Base-by-base conservation (phyloP, 2,329 filamentous ascomycete genomes). In the Microdochium bolleyi region DNA sequence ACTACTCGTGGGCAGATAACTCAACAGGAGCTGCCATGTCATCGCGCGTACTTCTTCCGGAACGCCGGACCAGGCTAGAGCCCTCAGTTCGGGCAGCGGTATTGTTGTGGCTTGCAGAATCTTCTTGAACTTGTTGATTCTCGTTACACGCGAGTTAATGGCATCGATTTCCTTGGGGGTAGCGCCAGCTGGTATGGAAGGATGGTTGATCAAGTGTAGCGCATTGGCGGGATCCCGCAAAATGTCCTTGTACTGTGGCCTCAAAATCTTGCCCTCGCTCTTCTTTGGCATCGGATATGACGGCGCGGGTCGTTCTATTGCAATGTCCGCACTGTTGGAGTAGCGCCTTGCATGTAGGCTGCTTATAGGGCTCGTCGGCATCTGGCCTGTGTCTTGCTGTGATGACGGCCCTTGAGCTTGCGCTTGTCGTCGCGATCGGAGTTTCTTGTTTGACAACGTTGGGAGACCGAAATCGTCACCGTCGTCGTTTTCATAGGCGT, bases 121-220 rank as follows among this genome's bases (percentile, higher is more conserved):
- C 62, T 87, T 88, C 70, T 99, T 99, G 74, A 99, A 99, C 67
- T 97, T 97, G 73, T 99, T 96, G 67, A 99, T 99, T 57, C 94
- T 85, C 7, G 89, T 88, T 61, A 96, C 94, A 55, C 90, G 84
- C 48, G 92, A 88, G 53, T 88, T 92, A 65, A 95, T 85, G 13
- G 85, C 87, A 64, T 97, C 92, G 19, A 86, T 76, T 65, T 96
- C 90, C 67, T 95, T 97, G 1, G 85, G 79, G 1, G 84, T 81
- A 2, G 92, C 89, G 64, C 87, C 86, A 24, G 79, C 72, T 11
- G 89, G 83, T 48, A 88, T 76, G 0, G 88, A 74, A 5, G 91
- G 85, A 69, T 99, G 92, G 61, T 88, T 88, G 62, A 99, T 97
- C 8, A 99, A 82, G 67, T 99, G 92, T 48, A 99, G 74, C 8